Percentiles rank a stretch among this genome's conserved stretches.
Evolutionary conservation across 2,329 filamentous ascomycete species (phyloP).

Genomic region (Hymenoscyphus repandus): DNA sequence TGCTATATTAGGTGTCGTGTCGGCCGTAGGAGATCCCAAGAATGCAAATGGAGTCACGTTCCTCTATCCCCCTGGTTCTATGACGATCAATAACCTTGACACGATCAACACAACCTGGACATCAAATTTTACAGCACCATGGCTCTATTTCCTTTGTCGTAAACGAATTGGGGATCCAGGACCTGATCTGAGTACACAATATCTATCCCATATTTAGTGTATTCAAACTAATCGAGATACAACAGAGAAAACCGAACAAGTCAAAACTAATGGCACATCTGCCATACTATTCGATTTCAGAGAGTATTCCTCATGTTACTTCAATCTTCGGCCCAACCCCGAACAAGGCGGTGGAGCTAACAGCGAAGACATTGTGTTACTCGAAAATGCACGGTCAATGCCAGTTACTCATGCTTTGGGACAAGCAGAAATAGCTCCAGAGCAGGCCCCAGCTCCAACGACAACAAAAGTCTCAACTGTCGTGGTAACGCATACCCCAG

Average conservation of each 20-base stretch:
- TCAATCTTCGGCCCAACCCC: slow-evolving; percentile 17
- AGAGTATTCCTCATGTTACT: slow-evolving; percentile 14
- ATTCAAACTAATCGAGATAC: not conserved
- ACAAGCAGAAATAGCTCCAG: not conserved
- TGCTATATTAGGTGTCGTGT: not conserved
- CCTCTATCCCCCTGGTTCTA: slow-evolving; percentile 13
- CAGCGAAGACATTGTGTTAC: not conserved
- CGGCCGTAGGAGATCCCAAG: not conserved
- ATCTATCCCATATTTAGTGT: not conserved
- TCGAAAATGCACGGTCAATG: not conserved
- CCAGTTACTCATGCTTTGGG: not conserved
- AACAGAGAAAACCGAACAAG: slow-evolving; percentile 6
- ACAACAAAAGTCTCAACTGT: not conserved
- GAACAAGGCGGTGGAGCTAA: slow-evolving; percentile 13
- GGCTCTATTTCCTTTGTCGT: slow-evolving; percentile 17
- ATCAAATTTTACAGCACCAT: slow-evolving; percentile 13
- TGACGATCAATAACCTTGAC: slow-evolving; percentile 18
- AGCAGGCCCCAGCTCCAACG: no score
- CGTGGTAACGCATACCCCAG: not conserved
- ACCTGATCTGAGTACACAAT: not conserved
- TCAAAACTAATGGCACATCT: slow-evolving; percentile 12
- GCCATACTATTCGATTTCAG: slow-evolving; percentile 14
- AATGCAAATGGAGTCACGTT: slow-evolving; percentile 15
- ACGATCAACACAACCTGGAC: slow-evolving; percentile 20
- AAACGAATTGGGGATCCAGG: slow-evolving; percentile 7